Conservation (phyloP, 371 early-diverging fungal species). For the Rhizopus stolonifer region DNA sequence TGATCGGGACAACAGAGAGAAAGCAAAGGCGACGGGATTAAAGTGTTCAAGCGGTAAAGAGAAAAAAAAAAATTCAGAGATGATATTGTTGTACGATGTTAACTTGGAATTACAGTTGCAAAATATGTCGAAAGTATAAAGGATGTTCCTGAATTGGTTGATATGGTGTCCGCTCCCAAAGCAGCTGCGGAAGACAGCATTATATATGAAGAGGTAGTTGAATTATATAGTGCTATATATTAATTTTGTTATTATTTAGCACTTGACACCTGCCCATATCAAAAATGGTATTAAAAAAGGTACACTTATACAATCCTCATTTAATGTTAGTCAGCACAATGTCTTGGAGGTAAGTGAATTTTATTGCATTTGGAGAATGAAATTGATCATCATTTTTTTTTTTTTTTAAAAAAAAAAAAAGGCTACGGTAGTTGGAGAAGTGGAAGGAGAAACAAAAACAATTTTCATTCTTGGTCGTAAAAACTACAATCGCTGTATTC, state of each 20-base stretch:
- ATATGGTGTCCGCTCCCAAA: conserved; percentile 79
- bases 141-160: conserved; percentile 79
- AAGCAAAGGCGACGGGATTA: conserved; percentile 67
- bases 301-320: conserved; percentile 75
- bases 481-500: conserved; percentile 87
- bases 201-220: conserved; percentile 55
- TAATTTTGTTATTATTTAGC: conserved; percentile 35
- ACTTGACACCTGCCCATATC: conserved; percentile 72
- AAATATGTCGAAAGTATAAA: conserved; percentile 52
- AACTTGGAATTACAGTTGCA: conserved; percentile 31
- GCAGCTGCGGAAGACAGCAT: conserved; percentile 44
- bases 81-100: not conserved
- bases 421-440: conserved; percentile 75
- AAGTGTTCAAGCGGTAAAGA: conserved; percentile 59
- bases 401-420: too few relatives aligned
- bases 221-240: not conserved
- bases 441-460: conserved; percentile 71
- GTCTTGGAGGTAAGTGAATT: conserved; percentile 64
- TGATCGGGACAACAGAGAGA: conserved; percentile 81
- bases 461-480: conserved; percentile 82
- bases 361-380: not conserved
- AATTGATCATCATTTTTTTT: not conserved
- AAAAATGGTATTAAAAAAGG: conserved; percentile 86
- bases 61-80: not conserved
- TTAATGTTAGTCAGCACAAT: conserved; percentile 84